These are phyloP conservation scores for Clonostachys byssicola DNA, from an alignment of 2,329 filamentous ascomycete species.

Conservation along the genomic window DNA sequence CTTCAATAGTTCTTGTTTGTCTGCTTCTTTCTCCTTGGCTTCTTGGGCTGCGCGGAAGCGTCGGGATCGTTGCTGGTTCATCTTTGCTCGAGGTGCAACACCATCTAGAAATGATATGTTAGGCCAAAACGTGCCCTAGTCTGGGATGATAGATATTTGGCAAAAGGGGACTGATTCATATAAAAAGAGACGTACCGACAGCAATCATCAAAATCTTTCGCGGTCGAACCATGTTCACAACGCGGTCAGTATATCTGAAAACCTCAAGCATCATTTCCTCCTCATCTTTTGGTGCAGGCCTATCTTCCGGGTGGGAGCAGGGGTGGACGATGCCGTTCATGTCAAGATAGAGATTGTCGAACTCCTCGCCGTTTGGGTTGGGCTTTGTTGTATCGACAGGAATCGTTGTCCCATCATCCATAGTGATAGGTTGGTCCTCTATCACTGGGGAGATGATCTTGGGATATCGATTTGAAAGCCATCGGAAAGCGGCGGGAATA, in stretches of 20 bases:
- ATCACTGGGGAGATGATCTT: constrained; percentile 93
- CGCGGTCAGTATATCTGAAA: constrained; percentile 97
- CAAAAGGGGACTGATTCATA: not conserved
- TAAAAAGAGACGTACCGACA: constrained; percentile 61
- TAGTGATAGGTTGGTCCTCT: constrained; percentile 75
- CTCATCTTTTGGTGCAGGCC: constrained; percentile 85
- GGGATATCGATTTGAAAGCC: constrained; percentile 94
- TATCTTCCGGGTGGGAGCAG: constrained; percentile 94
- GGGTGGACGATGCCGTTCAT: constrained; percentile 99
- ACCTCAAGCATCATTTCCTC: constrained; percentile 99
- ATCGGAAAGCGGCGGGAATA: constrained; percentile 93
- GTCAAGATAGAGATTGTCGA: constrained; percentile 96
- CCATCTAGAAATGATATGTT: constrained; percentile 57
- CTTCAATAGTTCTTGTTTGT: constrained; percentile 84
- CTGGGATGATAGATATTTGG: not conserved
- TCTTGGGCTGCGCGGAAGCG: constrained; percentile 94
- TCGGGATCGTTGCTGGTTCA: constrained; percentile 97
- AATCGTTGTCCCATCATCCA: constrained; percentile 76
- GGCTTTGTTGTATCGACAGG: constrained; percentile 80
- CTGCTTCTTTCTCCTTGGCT: constrained; percentile 87
- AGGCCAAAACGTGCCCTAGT: not conserved
- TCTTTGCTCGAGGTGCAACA: constrained; percentile 95
- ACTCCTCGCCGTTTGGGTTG: constrained; percentile 96
- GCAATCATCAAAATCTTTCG: constrained; percentile 96
- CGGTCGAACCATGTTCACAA: constrained; percentile 97